Evolutionary conservation across 2,329 filamentous ascomycete genomes (phyloP), one percentile per base, ranked within the genome.

Genomic region (Neoscytalidium dimidiatum): DNA sequence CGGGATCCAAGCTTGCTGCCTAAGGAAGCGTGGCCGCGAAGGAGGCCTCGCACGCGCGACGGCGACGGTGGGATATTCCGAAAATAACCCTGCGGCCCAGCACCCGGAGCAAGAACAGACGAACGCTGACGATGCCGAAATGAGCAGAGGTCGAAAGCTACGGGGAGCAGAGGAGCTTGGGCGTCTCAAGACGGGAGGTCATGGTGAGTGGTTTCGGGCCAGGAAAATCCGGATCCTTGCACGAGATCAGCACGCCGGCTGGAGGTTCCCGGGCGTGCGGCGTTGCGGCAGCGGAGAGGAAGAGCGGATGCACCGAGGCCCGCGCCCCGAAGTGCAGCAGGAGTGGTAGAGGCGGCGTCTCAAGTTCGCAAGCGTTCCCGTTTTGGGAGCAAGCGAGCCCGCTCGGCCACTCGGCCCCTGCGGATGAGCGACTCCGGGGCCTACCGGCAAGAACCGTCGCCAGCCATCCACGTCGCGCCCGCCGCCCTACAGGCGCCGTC

Each of bases 261-360:
- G 52, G 52, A 43, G 52, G 6, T 43, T 43, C 52, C 52, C 52
- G 52, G 38, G 21, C 13, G n/a, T n/a, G 13, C 51, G 51, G 51
- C 51, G 51, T 4, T 19, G 33, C 52, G 35, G 52, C 52, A 57
- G 51, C 33, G 21, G 52, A 26, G 26, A 17, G 13, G 14, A 26
- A 3, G 28, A 21, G 56, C 56, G 56, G 56, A 60, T 60, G 17
- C 56, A 46, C 38, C 56, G 56, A 60, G 38, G 38, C n/a, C 56
- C 56, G 56, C 38, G 41, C 56, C 56, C 41, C 49, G 29, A 21
- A 8, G 8, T n/a, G 21, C 17, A 17, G 38, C 23, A 14, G 5
- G 9, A 29, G 38, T 44, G 56, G 56, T 35, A 26, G 41, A 26
- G 41, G 14, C 8, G 29, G 35, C 35, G 53, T 43, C 21, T 17